Evolutionary conservation across 768 basidiomycete species (phyloP).

Genomic region (Auriscalpium microsporum): DNA sequence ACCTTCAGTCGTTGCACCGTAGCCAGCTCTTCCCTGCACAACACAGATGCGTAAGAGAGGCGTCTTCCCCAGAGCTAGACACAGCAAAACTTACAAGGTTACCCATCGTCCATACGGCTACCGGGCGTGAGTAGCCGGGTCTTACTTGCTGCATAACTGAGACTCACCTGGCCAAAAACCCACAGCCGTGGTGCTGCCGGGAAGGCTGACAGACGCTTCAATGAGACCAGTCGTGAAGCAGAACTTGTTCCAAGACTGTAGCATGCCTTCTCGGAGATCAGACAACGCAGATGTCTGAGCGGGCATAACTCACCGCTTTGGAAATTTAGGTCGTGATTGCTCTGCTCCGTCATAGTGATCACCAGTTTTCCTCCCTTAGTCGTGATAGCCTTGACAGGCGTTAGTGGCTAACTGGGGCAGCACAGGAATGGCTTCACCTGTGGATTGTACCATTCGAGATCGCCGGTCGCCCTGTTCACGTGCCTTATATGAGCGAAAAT

Average conservation of each 20-base stretch:
- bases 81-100: constrained; percentile 37
- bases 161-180: constrained; percentile 82
- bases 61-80: background rate
- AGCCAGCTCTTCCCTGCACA: constrained; percentile 71
- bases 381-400: constrained; percentile 40
- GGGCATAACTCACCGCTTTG: constrained; percentile 47
- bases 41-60: no score
- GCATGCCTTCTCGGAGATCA: constrained; percentile 29
- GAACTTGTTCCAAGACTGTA: constrained; percentile 88
- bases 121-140: background rate
- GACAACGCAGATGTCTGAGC: background rate
- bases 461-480: constrained; percentile 47
- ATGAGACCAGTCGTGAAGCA: constrained; percentile 93
- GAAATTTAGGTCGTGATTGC: constrained; percentile 76
- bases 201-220: constrained; percentile 73
- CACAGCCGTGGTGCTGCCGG: constrained; percentile 48
- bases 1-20: constrained; percentile 84
- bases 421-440: constrained; percentile 30
- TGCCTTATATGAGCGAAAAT: background rate
- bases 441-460: constrained; percentile 82
- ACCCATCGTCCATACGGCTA: constrained; percentile 71
- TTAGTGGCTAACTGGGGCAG: background rate
- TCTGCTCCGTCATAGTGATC: constrained; percentile 66
- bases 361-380: constrained; percentile 73
- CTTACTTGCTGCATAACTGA: constrained; percentile 1